phyloP scores from a whole-genome alignment of 352 stramenopile species.

The Globisporangium cylindrosporum region DNA sequence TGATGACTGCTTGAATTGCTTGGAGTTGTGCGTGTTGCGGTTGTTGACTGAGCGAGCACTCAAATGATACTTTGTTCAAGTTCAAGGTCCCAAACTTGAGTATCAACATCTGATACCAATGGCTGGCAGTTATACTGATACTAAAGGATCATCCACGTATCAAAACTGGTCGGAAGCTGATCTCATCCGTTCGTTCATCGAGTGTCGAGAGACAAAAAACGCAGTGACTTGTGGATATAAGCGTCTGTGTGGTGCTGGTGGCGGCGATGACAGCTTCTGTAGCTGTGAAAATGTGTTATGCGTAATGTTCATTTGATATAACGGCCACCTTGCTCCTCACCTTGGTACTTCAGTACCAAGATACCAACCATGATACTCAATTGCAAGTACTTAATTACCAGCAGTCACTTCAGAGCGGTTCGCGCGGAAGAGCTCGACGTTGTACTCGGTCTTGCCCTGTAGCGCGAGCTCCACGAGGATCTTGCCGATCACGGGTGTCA shows the following conservation, averaged over 20 bases:
- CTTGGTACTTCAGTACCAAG: no score
- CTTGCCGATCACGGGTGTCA: slow-evolving; percentile 80
- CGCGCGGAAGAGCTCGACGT: slow-evolving; percentile 43
- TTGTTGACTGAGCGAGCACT: background rate
- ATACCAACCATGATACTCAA: background rate
- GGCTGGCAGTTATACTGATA: no score
- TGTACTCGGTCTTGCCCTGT: slow-evolving; percentile 35
- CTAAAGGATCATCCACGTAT: no score
- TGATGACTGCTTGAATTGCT: background rate
- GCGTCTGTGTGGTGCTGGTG: no score
- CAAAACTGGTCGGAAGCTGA: no score
- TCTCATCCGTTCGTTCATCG: no score
- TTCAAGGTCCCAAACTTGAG: background rate
- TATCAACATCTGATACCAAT: background rate
- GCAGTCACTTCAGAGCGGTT: slow-evolving; percentile 1
- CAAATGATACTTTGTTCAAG: background rate
- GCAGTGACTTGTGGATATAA: no score
- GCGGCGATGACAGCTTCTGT: no score
- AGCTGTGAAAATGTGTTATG: no score
- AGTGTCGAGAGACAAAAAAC: no score
- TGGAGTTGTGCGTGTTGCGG: background rate
- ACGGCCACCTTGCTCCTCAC: background rate
- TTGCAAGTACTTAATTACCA: background rate
- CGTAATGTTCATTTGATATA: background rate
- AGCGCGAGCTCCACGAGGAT: slow-evolving; percentile 73